A percentile compares a stretch with the other conserved stretches of the same genome.
These are phyloP conservation scores for Backusella mclennaniae DNA, from an alignment of 192 early-diverging fungal species.

Conservation along the genomic window DNA sequence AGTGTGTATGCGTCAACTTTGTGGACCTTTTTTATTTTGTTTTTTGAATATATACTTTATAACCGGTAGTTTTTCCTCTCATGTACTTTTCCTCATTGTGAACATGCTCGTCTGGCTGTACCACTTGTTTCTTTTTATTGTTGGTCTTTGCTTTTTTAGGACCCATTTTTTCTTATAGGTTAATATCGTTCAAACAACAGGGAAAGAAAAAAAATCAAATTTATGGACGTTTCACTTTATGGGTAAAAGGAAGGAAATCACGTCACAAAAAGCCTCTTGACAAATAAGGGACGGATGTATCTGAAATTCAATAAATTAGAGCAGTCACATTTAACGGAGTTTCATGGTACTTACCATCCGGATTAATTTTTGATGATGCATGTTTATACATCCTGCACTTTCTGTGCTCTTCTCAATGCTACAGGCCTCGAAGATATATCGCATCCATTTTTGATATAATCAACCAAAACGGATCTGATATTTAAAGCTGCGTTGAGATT, in stretches of 20 bases:
- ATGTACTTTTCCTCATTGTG: constrained; percentile 29
- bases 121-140: neutral
- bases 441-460: no score
- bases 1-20: neutral
- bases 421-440: no score
- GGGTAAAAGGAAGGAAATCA: neutral
- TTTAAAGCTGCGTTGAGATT: no score
- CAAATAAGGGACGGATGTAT: no score
- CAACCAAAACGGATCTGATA: no score
- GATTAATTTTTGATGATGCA: no score
- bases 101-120: neutral
- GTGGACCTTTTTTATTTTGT: neutral
- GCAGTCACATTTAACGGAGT: no score
- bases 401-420: no score
- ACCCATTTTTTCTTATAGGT: neutral
- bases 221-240: neutral
- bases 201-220: constrained; percentile 1
- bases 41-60: constrained; percentile 9
- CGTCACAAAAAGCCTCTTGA: neutral
- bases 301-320: no score
- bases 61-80: constrained; percentile 10
- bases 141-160: constrained; percentile 1
- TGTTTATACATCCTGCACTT: no score
- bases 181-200: neutral
- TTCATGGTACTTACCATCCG: no score